phyloP scores from a whole-genome alignment of 164 flowering plant genomes.

The Aristolochia contorta region DNA sequence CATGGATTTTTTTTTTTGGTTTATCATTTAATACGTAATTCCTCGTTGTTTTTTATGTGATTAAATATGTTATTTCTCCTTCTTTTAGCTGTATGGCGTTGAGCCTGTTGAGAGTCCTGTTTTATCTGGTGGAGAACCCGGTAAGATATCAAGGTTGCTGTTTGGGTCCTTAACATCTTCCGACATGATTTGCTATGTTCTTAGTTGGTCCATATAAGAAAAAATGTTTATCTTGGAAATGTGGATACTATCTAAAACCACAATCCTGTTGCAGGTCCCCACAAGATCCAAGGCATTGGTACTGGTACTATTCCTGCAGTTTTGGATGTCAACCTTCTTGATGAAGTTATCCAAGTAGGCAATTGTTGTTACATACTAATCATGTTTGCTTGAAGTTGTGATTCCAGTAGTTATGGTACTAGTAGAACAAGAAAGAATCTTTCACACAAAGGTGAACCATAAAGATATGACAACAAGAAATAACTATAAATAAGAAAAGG shows the following conservation, averaged over 20 bases:
- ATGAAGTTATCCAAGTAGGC: slow-evolving; percentile 28
- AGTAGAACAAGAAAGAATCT: not conserved
- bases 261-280: slow-evolving; percentile 31
- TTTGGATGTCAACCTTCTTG: slow-evolving; percentile 30
- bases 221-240: not conserved
- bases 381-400: not conserved
- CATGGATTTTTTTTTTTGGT: not conserved
- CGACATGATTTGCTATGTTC: not conserved
- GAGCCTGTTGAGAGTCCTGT: not conserved
- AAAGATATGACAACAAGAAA: not conserved
- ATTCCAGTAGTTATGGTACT: not conserved
- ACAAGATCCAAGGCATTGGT: slow-evolving; percentile 69
- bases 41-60: not conserved
- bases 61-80: not conserved
- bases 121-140: not conserved
- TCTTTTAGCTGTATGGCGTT: not conserved
- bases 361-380: not conserved
- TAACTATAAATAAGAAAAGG: not conserved
- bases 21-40: not conserved
- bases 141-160: not conserved
- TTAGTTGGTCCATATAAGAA: not conserved
- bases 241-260: not conserved
- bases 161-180: not conserved
- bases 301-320: slow-evolving; percentile 60
- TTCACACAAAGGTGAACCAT: not conserved